phyloP scores from a whole-genome alignment of 2,329 filamentous ascomycete species.

The Talaromyces sp. region DNA sequence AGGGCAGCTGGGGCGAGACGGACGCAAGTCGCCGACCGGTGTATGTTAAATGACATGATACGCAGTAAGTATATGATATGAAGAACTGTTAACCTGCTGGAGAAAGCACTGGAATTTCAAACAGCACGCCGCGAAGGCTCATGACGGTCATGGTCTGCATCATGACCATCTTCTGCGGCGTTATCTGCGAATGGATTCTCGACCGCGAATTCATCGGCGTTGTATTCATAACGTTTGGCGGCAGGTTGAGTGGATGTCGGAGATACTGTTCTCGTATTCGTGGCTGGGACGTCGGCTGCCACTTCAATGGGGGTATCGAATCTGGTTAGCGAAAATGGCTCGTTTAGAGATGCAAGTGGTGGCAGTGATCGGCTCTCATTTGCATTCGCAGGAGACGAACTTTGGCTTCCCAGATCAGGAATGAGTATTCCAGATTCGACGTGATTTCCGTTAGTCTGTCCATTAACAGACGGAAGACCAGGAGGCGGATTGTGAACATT shows the following conservation, averaged over 20 bases:
- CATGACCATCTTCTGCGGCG: neutral
- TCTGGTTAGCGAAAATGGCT: conserved; percentile 15
- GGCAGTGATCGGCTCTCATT: neutral
- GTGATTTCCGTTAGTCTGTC: neutral
- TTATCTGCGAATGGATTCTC: conserved; percentile 42
- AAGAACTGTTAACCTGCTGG: neutral
- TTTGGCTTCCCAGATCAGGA: neutral
- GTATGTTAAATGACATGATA: neutral
- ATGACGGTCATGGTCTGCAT: neutral
- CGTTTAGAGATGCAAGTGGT: neutral
- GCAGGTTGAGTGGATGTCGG: neutral
- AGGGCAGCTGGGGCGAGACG: neutral
- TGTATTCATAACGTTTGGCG: conserved; percentile 31
- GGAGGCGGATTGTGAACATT: neutral
- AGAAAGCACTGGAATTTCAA: neutral
- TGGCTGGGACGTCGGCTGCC: conserved; percentile 13
- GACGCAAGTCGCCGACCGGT: neutral
- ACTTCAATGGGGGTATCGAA: conserved; percentile 3
- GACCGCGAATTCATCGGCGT: conserved; percentile 38
- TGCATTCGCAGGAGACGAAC: conserved; percentile 15
- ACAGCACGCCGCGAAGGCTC: neutral
- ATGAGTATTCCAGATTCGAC: conserved; percentile 1
- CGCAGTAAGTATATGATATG: neutral
- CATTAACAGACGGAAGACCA: conserved; percentile 3
- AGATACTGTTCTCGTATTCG: neutral